Evolutionary conservation across 1,139 yeast genomes (phyloP).

Genomic region (Pichia sp.): DNA sequence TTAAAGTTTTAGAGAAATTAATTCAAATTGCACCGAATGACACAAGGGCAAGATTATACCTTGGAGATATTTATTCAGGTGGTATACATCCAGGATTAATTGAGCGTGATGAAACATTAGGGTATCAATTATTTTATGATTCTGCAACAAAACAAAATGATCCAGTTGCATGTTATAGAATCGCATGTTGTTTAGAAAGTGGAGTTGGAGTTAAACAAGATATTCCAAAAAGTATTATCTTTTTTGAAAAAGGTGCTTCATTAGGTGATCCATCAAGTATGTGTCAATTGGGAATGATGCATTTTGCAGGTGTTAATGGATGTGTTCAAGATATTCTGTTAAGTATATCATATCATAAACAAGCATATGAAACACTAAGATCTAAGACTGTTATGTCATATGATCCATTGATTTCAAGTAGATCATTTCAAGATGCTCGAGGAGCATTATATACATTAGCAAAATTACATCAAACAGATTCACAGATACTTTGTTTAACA

Average conservation of each 20-base stretch:
- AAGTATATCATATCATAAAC: conserved; percentile 51
- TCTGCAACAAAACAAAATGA: conserved; percentile 50
- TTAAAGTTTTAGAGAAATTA: conserved; percentile 48
- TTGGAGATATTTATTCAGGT: conserved; percentile 58
- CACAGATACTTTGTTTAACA: conserved; percentile 25
- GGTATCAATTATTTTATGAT: conserved; percentile 49
- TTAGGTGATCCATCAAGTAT: conserved; percentile 53
- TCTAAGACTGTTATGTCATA: conserved; percentile 23
- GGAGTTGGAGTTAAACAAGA: conserved; percentile 53
- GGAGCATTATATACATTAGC: conserved; percentile 31
- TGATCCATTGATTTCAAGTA: conserved; percentile 28
- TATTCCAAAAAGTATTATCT: conserved; percentile 40
- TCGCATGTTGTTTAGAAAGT: conserved; percentile 61
- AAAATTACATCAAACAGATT: conserved; percentile 31
- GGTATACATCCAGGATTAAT: conserved; percentile 43
- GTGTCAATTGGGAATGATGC: conserved; percentile 64
- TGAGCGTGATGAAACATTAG: conserved; percentile 50
- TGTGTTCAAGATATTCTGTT: conserved; percentile 37
- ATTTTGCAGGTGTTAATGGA: conserved; percentile 43
- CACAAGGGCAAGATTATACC: conserved; percentile 43
- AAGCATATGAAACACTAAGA: conserved; percentile 39
- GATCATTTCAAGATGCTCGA: conserved; percentile 29
- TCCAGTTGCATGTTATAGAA: conserved; percentile 54
- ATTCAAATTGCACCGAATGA: conserved; percentile 36
- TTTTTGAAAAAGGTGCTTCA: conserved; percentile 53